Conservation (phyloP, 192 early-diverging fungal species). For the Coemansia sp. region DNA sequence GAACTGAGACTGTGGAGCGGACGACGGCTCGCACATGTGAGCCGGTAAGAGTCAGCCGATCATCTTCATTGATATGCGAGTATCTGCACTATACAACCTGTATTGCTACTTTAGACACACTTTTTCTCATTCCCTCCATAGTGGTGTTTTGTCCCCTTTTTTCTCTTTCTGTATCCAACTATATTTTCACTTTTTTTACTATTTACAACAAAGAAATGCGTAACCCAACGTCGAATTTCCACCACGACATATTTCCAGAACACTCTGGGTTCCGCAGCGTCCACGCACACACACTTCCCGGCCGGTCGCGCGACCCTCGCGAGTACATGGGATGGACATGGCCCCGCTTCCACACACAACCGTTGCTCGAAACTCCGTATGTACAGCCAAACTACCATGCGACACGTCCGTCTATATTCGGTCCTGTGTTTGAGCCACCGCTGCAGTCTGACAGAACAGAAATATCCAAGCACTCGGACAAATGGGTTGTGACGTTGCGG, state of each 20-base stretch:
- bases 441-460: slow-evolving; percentile 4
- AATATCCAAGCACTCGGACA: slow-evolving; percentile 16
- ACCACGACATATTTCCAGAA: slow-evolving; percentile 30
- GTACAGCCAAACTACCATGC: neutral
- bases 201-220: neutral
- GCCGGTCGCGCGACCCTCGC: slow-evolving; percentile 16
- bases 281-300: slow-evolving; percentile 23
- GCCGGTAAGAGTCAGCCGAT: slow-evolving; percentile 3
- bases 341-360: slow-evolving; percentile 7
- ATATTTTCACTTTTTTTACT: neutral
- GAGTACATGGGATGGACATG: slow-evolving; percentile 27
- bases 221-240: slow-evolving; percentile 31
- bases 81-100: neutral
- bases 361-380: slow-evolving; percentile 5
- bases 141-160: no score
- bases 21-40: neutral
- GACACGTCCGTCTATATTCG: slow-evolving; percentile 14
- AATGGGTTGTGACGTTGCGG: slow-evolving; percentile 17
- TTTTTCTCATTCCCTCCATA: neutral
- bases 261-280: slow-evolving; percentile 37
- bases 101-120: no score
- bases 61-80: neutral
- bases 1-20: slow-evolving; percentile 17
- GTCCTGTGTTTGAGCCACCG: slow-evolving; percentile 18
- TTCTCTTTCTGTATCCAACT: neutral